Evolutionary conservation across 1,284 basidiomycete genomes (phyloP), one percentile per base, ranked within the genome.

Genomic region (Leccinum huronense): DNA sequence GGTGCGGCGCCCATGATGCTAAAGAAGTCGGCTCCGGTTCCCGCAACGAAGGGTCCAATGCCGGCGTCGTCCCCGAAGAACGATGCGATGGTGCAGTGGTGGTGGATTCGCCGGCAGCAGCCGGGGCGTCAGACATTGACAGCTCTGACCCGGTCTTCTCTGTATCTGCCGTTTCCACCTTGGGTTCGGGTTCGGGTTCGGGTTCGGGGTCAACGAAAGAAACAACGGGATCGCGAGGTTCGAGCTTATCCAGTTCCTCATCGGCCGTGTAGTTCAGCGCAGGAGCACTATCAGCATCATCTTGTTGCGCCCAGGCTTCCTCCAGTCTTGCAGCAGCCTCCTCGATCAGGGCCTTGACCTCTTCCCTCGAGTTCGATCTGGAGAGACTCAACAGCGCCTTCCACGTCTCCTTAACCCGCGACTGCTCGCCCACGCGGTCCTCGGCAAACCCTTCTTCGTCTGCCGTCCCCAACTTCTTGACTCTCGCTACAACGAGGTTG

Each of bases 351-450:
- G 81, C 79, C 3, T 89, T 89, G 14, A 97, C 86, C 68, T 97
- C 93, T 31, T 97, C 93, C 64, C 93, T 83, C 14, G 93, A 94
- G 76, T 96, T 86, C 0, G 95, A 89, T 68, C 88, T 87, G 86
- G 98, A 98, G 36, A 99, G 80, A 65, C 94, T 94, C 65, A 91
- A 79, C 23, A 98, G 80, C 3, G 95, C 91, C 74, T 92, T 96
- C 97, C 97, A 99, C 23, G 84, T 87, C 33, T 86, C 73, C 55
- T 65, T 85, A n/a, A 79, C 78, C 23, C 78, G 79, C 34, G 80
- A 77, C 27, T 78, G 79, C 9, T 69, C 75, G 23, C 75, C 80
- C 2, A 65, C 66, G 70, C 83, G 86, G 62, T 84, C 82, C 67
- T 89, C 83, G 16, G 91, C 90, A 66, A 96, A 91, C 3, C 78